Evolutionary conservation across 1,284 basidiomycete genomes (phyloP).

Genomic region (Ceratobasidium sp.): DNA sequence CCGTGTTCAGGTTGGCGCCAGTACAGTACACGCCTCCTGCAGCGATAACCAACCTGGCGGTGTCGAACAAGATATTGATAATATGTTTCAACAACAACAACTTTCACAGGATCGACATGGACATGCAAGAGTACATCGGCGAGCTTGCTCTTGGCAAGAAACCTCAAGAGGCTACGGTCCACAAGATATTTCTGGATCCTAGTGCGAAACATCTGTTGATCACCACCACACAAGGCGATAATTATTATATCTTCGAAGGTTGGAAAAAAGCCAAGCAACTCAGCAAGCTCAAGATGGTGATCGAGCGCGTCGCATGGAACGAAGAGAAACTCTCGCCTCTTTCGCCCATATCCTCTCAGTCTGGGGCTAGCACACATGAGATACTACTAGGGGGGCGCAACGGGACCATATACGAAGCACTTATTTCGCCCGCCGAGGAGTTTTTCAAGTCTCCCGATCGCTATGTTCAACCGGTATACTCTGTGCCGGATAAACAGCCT

Average conservation of each 20-base stretch:
- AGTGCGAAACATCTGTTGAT: conserved; percentile 89
- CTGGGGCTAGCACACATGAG: conserved; percentile 73
- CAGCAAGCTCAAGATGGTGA: conserved; percentile 83
- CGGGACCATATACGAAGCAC: conserved; percentile 83
- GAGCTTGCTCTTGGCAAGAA: conserved; percentile 70
- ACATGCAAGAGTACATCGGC: conserved; percentile 77
- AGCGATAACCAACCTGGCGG: conserved; percentile 76
- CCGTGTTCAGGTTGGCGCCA: conserved; percentile 82
- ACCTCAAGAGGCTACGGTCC: conserved; percentile 69
- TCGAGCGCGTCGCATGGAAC: conserved; percentile 96
- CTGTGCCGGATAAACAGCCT: conserved; percentile 76
- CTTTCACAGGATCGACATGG: conserved; percentile 83
- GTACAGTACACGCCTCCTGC: conserved; percentile 90
- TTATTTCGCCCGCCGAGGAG: conserved; percentile 86
- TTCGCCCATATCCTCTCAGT: conserved; percentile 60
- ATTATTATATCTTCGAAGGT: conserved; percentile 86
- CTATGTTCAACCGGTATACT: conserved; percentile 79
- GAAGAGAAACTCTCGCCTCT: conserved; percentile 36
- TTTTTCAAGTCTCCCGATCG: conserved; percentile 90
- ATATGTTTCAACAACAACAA: conserved; percentile 81
- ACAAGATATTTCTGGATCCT: conserved; percentile 89
- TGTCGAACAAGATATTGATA: conserved; percentile 84
- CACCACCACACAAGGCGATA: conserved; percentile 87
- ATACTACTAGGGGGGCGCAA: conserved; percentile 87
- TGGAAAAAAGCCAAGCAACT: conserved; percentile 82